Base-by-base conservation (phyloP, 768 basidiomycete species). In the Pholiota microspora region DNA sequence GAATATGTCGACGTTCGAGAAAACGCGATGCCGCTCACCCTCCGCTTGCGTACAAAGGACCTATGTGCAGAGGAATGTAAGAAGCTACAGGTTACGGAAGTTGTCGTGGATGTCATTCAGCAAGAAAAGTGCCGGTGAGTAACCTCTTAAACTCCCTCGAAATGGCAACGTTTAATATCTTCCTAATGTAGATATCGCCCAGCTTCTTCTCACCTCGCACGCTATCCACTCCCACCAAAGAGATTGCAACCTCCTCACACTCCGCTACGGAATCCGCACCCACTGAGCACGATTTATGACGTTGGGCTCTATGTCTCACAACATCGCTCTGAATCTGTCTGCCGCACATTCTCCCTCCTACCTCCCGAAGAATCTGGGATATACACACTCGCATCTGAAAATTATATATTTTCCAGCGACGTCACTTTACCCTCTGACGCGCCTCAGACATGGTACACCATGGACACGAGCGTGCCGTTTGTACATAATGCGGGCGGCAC, bases 71-170 rank as follows among this genome's bases (percentile, higher is more conserved):
- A 68, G 6, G 73, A 84, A 31, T 80, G 85, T 62, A 71, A 77
- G 58, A 77, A 77, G 38, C 66, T 94, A 13, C 81, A 79, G 53
- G 62, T 91, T 16, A 72, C 76, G 23, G 79, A 75, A 5, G 78
- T 92, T 56, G 69, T 73, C 5, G 67, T 86, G 4, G 77, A 86
- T 52, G 60, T 90, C 25, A 66, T 79, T 29, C 91, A 94, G 58
- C 68, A 72, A 35, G 91, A 93, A 62, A 76, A 76, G 50, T 86
- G 77, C 68, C 77, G 86, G 90, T 90, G 61, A 29, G 80, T 64
- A 25, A 38, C 38, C 44, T 57, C 18, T 18, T 46, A 16, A 29
- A 23, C 25, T 24, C 24, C 40, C 28, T 40, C 23, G 24, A n/a
- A 31, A 18, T 54, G 21, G 28, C 29, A 10, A 12, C 28, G 16